A percentile compares a stretch with the other conserved stretches of the same genome.
Evolutionary conservation across 2,329 filamentous ascomycete genomes (phyloP).

Genomic region (Metarhizium rileyi): DNA sequence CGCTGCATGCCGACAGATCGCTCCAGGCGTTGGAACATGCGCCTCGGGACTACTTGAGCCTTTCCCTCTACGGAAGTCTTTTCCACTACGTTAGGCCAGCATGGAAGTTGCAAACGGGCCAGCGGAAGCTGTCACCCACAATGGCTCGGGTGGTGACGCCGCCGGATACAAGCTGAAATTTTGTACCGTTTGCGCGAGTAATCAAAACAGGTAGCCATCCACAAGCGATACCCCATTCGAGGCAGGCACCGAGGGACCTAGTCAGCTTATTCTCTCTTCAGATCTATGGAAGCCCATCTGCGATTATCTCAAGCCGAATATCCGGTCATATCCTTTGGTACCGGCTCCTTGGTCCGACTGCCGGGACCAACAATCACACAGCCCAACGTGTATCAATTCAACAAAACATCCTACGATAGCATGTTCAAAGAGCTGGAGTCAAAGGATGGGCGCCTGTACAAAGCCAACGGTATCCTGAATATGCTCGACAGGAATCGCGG

Average conservation of each 20-base stretch:
- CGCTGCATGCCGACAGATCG: not conserved
- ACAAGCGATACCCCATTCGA: not conserved
- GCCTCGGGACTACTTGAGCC: not conserved
- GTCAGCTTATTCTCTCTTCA: conserved; percentile 10
- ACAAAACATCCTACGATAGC: conserved; percentile 86
- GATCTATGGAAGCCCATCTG: conserved; percentile 88
- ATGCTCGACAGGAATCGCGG: conserved; percentile 89
- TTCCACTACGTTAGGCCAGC: not conserved
- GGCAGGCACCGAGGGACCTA: not conserved
- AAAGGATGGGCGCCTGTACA: conserved; percentile 83
- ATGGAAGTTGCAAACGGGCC: conserved; percentile 37
- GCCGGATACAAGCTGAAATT: conserved; percentile 84
- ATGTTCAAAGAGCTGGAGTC: conserved; percentile 86
- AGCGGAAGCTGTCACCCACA: conserved; percentile 22
- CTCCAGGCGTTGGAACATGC: not conserved
- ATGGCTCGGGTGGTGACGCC: conserved; percentile 38
- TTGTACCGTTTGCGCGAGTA: conserved; percentile 97
- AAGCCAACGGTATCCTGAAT: conserved; percentile 83
- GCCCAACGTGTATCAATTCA: conserved; percentile 97
- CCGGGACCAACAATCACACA: conserved; percentile 85
- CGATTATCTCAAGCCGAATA: conserved; percentile 78
- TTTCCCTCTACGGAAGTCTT: not conserved
- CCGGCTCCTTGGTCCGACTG: conserved; percentile 84
- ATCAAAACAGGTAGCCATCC: conserved; percentile 74
- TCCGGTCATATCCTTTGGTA: conserved; percentile 97